Evolutionary conservation across 768 basidiomycete species (phyloP).

Genomic region (Suillus sp.): DNA sequence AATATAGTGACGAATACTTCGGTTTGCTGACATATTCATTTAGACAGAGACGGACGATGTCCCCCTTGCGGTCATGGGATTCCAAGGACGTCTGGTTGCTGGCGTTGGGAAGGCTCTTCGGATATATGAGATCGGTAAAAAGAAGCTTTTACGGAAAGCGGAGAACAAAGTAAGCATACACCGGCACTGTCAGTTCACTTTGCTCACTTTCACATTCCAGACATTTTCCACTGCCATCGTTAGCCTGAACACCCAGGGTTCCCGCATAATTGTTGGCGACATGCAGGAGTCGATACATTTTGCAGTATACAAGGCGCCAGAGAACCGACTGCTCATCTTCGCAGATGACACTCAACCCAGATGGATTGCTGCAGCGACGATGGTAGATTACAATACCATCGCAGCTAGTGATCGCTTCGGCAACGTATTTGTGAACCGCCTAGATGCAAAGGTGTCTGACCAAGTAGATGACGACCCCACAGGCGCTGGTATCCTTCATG

Average conservation of each 20-base stretch:
- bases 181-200: neutral
- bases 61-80: conserved; percentile 82
- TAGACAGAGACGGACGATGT: conserved; percentile 97
- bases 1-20: conserved; percentile 14
- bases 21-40: conserved; percentile 6
- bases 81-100: conserved; percentile 91
- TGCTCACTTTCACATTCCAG: conserved; percentile 40
- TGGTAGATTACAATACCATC: conserved; percentile 97
- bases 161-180: conserved; percentile 82
- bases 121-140: conserved; percentile 97
- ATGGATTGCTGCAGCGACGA: conserved; percentile 86
- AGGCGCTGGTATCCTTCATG: conserved; percentile 94
- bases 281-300: conserved; percentile 95
- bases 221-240: conserved; percentile 86
- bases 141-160: conserved; percentile 93
- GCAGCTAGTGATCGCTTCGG: conserved; percentile 95
- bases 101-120: conserved; percentile 93
- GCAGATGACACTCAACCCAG: conserved; percentile 93
- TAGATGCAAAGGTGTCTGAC: conserved; percentile 81
- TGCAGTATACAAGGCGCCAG: conserved; percentile 91
- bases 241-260: conserved; percentile 89
- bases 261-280: conserved; percentile 92
- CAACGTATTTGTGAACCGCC: conserved; percentile 91
- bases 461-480: conserved; percentile 98
- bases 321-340: conserved; percentile 90